Base-by-base conservation (phyloP, 108 stramenopile species). In the Aureococcus anophagefferens region DNA sequence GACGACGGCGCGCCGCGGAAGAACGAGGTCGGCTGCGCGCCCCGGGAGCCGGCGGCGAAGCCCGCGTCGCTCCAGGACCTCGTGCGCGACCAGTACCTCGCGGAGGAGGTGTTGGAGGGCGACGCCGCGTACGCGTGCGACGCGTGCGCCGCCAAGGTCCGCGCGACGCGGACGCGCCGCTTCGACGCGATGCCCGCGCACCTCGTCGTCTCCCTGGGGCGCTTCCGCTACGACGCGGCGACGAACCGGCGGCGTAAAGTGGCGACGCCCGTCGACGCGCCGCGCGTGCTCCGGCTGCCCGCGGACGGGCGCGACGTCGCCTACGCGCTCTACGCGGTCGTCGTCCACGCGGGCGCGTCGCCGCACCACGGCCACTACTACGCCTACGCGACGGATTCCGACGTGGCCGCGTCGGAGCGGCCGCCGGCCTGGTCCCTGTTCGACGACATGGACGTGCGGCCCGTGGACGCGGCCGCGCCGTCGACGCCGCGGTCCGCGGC, bases 301-400 rank as follows among this genome's bases (percentile, higher is more conserved):
- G 11, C 37, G 37, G 37, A 4, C 37, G 11, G 7, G 37, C 7
- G 37, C 37, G 21, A 16, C 13, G 25, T 11, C 7, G 25, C 1
- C 7, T 59, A 25, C 51, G 25, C 17, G 21, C 25, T 59, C 21
- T 59, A 59, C 25, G 51, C 51, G 21, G 51, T 25, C 51, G 51
- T 59, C 51, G 51, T 59, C 51, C 51, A 59, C 25, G 17, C 14
- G 1, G 51, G 51, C 21, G 25, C 21, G 17, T 9, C 7, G 1
- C 51, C 51, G 51, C 51, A 59, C 51, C 51, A 59, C 51, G 51
- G 51, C 51, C 51, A 59, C 51, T 59, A 59, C 51, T 59, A 25
- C 25, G 51, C 51, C 21, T 25, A 25, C 51, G 17, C 7, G 7
- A 18, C 3, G 7, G 51, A 59, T 11, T 40, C 37, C 7, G 37